Evolutionary conservation across 169 alveolate genomes (phyloP).

Genomic region (Cystoisospora suis): DNA sequence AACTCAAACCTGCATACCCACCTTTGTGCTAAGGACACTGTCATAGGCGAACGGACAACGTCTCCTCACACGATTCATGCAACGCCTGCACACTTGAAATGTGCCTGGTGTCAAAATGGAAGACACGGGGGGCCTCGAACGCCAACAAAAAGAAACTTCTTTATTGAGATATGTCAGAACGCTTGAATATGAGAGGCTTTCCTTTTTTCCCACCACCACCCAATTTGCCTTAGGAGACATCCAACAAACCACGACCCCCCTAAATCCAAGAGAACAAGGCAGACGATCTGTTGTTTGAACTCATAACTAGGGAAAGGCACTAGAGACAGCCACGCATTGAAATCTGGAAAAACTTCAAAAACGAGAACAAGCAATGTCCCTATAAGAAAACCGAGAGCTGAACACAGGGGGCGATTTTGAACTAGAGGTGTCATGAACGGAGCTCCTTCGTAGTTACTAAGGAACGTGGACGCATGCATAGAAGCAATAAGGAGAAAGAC

Average conservation of each 20-base stretch:
- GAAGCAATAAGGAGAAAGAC: slow-evolving; percentile 81
- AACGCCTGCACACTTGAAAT: too few relatives aligned
- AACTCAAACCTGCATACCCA: too few relatives aligned
- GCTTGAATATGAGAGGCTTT: too few relatives aligned
- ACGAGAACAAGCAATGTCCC: slow-evolving; percentile 32
- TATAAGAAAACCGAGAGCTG: slow-evolving; percentile 40
- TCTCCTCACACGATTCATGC: too few relatives aligned
- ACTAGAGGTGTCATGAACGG: slow-evolving; percentile 84
- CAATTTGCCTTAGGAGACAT: neutral
- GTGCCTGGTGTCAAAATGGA: too few relatives aligned
- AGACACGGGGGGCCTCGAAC: too few relatives aligned
- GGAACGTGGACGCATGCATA: slow-evolving; percentile 81
- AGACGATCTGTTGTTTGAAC: slow-evolving; percentile 13
- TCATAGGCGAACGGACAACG: too few relatives aligned
- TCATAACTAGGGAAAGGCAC: slow-evolving; percentile 49
- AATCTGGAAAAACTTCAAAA: slow-evolving; percentile 40
- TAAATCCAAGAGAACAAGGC: slow-evolving; percentile 20
- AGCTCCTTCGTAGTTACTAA: slow-evolving; percentile 87
- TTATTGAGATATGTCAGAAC: too few relatives aligned
- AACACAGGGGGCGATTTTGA: slow-evolving; percentile 72
- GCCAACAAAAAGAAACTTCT: too few relatives aligned
- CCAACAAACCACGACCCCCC: slow-evolving; percentile 45
- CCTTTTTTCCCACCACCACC: slow-evolving; percentile 23
- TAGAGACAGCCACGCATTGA: slow-evolving; percentile 52
- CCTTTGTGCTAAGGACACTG: too few relatives aligned